Evolutionary conservation across 2,329 filamentous ascomycete genomes (phyloP).

Genomic region (Neurospora sp.): DNA sequence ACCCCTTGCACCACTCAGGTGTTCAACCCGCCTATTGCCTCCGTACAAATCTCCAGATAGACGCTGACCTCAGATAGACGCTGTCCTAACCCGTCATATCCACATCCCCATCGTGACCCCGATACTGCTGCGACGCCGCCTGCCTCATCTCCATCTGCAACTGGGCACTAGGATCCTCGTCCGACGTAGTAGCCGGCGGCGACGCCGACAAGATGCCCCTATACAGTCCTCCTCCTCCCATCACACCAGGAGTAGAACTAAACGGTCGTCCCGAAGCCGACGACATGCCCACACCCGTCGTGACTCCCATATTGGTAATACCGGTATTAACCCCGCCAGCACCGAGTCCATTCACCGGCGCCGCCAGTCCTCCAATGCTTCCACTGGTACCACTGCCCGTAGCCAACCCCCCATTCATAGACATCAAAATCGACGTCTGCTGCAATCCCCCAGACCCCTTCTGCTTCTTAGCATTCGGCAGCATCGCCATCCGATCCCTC

Average conservation of each 20-base stretch:
- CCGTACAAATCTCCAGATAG: background rate
- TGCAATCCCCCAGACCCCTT: conserved; percentile 12
- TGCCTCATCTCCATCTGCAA: conserved; percentile 46
- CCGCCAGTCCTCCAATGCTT: background rate
- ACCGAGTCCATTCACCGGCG: background rate
- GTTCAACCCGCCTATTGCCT: background rate
- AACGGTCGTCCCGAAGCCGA: background rate
- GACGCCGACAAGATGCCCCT: conserved; percentile 12
- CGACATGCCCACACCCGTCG: conserved; percentile 12
- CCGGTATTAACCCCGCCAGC: background rate
- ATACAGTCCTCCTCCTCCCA: background rate
- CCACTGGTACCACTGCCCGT: conserved; percentile 6
- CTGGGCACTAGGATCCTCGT: conserved; percentile 40
- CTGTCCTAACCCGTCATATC: conserved; percentile 44
- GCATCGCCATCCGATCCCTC: conserved; percentile 4
- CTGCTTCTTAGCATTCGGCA: conserved; percentile 28
- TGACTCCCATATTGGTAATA: background rate
- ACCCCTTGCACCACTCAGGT: background rate
- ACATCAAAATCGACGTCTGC: background rate
- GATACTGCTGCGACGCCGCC: conserved; percentile 27
- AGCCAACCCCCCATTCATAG: background rate
- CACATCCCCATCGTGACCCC: conserved; percentile 40
- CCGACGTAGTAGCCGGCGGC: conserved; percentile 15
- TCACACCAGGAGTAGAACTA: background rate
- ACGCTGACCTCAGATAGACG: background rate